Base-by-base conservation (phyloP, 192 early-diverging fungal genomes). In the Backusella circina region DNA sequence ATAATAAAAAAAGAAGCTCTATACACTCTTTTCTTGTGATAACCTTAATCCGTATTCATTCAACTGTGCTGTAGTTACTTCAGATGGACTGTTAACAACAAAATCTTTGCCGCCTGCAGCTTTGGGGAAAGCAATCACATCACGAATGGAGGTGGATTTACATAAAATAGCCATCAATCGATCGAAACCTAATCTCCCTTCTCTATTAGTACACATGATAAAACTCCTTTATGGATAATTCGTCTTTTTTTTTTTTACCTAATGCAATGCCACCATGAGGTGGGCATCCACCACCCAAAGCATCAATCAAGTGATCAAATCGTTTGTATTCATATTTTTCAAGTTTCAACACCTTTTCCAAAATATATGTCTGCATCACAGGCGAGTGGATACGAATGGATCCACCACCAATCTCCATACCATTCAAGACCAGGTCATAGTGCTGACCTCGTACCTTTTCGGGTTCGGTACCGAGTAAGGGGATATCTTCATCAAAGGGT, bases 71-170 rank as follows among this genome's bases (percentile, higher is more conserved):
- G 83, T 77, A 5, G 87, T 85, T 1, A 95, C 85, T 35, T 50
- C 39, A 2, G 91, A 88, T 5, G 96, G 96, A 61, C 92, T 91
- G 10, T 86, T 85, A 38, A 95, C 93, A 44, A 94, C 91, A 65
- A 95, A 80, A 80, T 97, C 96, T 18, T 89, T 89, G 30, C 95
- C 96, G 37, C 87, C 88, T 12, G 89, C 83, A 3, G 93, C 84
- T 72, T 97, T 97, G 9, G 96, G 96, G 77, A 97, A 97, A 7
- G 96, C 96, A 77, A 97, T 96, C 23, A 97, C 96, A 65, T 97
- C 94, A 15, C 95, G 84, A 65, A 97, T 91, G 26, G 93, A 94
- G 0, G 84, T 50, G 0, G 92, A 88, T 12, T 87, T 85, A 70
- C 91, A 92, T 57, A 95, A 74, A 44, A 95, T 88, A 1, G 92